Evolutionary conservation across 2,329 filamentous ascomycete genomes (phyloP).

Genomic region (Aspergillus sp.): DNA sequence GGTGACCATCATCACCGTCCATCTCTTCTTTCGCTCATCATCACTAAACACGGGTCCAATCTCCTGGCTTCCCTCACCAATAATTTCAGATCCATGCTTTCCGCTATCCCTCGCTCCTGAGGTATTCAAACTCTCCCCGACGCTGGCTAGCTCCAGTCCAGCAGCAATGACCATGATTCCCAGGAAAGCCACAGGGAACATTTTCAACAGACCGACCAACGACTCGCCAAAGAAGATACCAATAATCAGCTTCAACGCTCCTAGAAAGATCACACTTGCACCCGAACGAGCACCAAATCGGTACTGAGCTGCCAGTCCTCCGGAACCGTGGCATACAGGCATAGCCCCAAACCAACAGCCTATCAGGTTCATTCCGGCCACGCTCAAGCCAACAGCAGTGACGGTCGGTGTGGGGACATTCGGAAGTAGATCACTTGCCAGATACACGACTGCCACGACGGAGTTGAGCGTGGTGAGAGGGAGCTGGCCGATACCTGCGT

Average conservation of each 20-base stretch:
- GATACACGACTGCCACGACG: slow-evolving; percentile 77
- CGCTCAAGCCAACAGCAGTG: slow-evolving; percentile 74
- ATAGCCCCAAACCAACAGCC: slow-evolving; percentile 91
- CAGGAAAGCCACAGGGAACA: slow-evolving; percentile 72
- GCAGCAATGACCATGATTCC: slow-evolving; percentile 88
- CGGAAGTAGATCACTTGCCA: slow-evolving; percentile 74
- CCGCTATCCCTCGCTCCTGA: slow-evolving; percentile 57
- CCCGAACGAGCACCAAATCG: slow-evolving; percentile 88
- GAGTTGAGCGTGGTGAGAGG: slow-evolving; percentile 91
- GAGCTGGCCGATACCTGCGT: slow-evolving; percentile 77
- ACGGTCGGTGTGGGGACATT: slow-evolving; percentile 63
- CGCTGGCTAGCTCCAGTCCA: slow-evolving; percentile 80
- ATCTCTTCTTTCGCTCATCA: slow-evolving; percentile 67
- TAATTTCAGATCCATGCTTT: slow-evolving; percentile 24
- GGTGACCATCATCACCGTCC: slow-evolving; percentile 88
- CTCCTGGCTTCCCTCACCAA: slow-evolving; percentile 33
- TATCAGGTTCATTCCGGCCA: slow-evolving; percentile 76
- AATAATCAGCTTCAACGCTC: slow-evolving; percentile 67
- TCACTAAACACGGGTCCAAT: slow-evolving; percentile 48
- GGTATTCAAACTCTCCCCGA: slow-evolving; percentile 79
- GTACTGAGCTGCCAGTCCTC: slow-evolving; percentile 84
- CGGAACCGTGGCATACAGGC: slow-evolving; percentile 91
- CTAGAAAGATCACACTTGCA: slow-evolving; percentile 74
- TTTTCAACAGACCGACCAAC: slow-evolving; percentile 64
- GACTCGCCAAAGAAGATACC: slow-evolving; percentile 71